Percentiles rank a stretch among this genome's conserved stretches.
These are phyloP conservation scores for Leccinum pellstonianum DNA, from an alignment of 768 basidiomycete species.

Conservation along the genomic window DNA sequence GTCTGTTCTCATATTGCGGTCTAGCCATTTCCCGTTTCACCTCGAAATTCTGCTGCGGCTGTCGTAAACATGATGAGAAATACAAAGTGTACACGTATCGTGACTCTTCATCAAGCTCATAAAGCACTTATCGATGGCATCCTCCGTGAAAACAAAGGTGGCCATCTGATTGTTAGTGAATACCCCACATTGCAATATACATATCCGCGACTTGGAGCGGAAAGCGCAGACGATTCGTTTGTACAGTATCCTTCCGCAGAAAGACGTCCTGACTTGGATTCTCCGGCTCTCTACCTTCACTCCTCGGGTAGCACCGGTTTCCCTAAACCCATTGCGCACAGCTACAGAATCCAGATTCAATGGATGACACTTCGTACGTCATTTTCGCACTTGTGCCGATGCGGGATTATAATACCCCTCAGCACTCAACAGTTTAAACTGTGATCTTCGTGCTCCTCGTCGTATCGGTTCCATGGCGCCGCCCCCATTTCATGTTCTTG, in stretches of 20 bases:
- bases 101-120: conserved; percentile 22
- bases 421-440: too few relatives aligned
- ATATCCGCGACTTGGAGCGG: conserved; percentile 15
- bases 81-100: conserved; percentile 18
- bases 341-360: conserved; percentile 33
- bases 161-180: background rate
- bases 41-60: conserved; percentile 17
- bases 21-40: conserved; percentile 37
- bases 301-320: conserved; percentile 51
- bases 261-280: conserved; percentile 12
- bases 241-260: conserved; percentile 1
- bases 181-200: conserved; percentile 19
- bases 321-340: conserved; percentile 45
- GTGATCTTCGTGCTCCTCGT: conserved; percentile 6
- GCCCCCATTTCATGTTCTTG: conserved; percentile 30
- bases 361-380: conserved; percentile 37
- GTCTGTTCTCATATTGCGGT: conserved; percentile 26
- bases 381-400: too few relatives aligned
- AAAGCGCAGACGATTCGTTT: background rate
- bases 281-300: conserved; percentile 42
- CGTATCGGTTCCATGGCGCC: conserved; percentile 24
- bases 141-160: background rate
- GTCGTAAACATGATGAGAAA: conserved; percentile 24
- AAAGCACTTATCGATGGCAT: too few relatives aligned
- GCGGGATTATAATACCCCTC: too few relatives aligned